phyloP scores from a whole-genome alignment of 1,284 basidiomycete genomes.

The Fistulina hepatica region DNA sequence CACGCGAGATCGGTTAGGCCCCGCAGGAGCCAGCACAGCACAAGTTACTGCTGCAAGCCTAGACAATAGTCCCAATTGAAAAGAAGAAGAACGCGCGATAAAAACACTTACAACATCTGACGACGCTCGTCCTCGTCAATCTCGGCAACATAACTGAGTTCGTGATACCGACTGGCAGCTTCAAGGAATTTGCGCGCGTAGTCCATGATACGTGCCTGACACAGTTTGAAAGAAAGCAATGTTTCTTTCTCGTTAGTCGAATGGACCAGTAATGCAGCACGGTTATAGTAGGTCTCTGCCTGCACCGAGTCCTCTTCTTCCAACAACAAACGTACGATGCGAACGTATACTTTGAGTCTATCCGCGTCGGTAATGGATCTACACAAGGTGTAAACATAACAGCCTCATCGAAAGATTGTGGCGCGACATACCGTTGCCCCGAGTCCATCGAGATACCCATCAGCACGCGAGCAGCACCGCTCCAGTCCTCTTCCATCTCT shows the following conservation, averaged over 20 bases:
- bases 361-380: conserved; percentile 73
- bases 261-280: conserved; percentile 85
- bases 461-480: conserved; percentile 80
- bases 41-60: conserved; percentile 90
- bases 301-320: conserved; percentile 92
- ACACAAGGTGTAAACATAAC: conserved; percentile 7
- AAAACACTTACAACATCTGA: conserved; percentile 63
- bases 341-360: conserved; percentile 84
- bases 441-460: conserved; percentile 88
- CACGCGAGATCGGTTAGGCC: conserved; percentile 87
- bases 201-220: conserved; percentile 89
- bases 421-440: conserved; percentile 58
- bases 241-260: conserved; percentile 68
- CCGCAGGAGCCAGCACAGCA: conserved; percentile 94
- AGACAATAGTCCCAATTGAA: conserved; percentile 7
- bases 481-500: conserved; percentile 90
- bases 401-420: conserved; percentile 2
- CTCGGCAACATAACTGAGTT: conserved; percentile 79
- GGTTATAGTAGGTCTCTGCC: conserved; percentile 94
- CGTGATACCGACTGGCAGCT: conserved; percentile 91
- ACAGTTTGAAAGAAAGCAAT: conserved; percentile 74
- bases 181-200: conserved; percentile 88
- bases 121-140: conserved; percentile 86
- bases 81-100: conserved; percentile 4
- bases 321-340: conserved; percentile 88